Evolutionary conservation across 306 rosid genomes (phyloP).

Genomic region (Trifolium subterraneum): DNA sequence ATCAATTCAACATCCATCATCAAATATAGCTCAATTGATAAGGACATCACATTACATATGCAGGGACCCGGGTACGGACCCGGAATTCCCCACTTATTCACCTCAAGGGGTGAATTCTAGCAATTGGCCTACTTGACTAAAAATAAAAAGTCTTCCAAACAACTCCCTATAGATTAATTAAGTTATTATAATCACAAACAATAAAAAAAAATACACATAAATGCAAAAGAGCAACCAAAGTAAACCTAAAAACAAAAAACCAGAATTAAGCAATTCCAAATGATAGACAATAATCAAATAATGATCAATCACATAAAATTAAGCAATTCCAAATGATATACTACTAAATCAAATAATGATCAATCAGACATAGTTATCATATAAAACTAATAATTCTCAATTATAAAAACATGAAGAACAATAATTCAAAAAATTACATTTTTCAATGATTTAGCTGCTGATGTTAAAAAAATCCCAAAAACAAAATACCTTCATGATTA

Average conservation of each 20-base stretch:
- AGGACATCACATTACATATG: no score
- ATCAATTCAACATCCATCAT: constrained; percentile 32
- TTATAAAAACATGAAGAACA: neutral
- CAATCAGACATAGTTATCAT: neutral
- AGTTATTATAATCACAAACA: neutral
- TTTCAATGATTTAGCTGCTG: constrained; percentile 22
- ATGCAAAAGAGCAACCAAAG: neutral
- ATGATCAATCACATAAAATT: constrained; percentile 4
- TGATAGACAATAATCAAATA: constrained; percentile 16
- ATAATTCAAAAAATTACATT: neutral
- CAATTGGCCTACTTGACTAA: no score
- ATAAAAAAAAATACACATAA: neutral
- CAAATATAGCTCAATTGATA: neutral
- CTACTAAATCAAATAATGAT: constrained; percentile 15
- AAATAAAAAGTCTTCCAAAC: neutral
- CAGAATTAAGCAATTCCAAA: constrained; percentile 14
- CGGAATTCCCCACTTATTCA: no score
- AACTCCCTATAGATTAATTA: neutral
- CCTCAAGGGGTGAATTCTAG: no score
- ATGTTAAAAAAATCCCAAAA: neutral
- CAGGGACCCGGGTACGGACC: no score
- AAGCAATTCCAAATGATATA: constrained; percentile 1
- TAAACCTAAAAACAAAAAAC: neutral
- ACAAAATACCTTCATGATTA: constrained; percentile 16
- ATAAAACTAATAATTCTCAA: neutral